Base-by-base conservation (phyloP, 257 asterid species). In the Leonotis leonurus region DNA sequence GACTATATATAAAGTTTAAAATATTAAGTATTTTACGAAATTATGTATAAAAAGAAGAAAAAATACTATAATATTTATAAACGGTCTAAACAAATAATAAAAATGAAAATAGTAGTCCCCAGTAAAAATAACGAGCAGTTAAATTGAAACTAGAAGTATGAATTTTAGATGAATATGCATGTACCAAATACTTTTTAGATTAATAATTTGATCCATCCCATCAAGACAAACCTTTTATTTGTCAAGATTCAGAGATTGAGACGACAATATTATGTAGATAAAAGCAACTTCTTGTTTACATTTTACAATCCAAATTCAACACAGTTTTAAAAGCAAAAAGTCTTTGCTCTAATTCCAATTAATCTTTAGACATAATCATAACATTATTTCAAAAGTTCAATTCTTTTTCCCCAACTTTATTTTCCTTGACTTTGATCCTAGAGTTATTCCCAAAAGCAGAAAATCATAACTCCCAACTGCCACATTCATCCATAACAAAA, bases 351-450 rank as follows among this genome's bases (percentile, higher is more conserved):
- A 21, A 40, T 25, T 24, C 22, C 48, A 6, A 65, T 43, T 27
- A 6, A 36, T 46, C 61, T 56, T 48, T 30, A 46, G 71, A 71
- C 77, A 65, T 11, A 71, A 71, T 71, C 72, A 71, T 62, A 24
- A 30, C 56, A 29, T 7, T 52, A 6, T 41, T 39, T 20, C 22
- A 17, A 50, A 5, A 11, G 37, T 56, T 36, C n/a, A n/a, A n/a
- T 17, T 20, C 11, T 12, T 56, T 35, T 57, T 49, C 60, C 54
- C 1, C 36, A 48, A 22, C 70, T 67, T 65, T 64, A 55, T 33
- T 36, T 68, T 37, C 49, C 56, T 48, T 68, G 60, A 62, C 68
- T 71, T 57, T 57, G 67, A 59, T 66, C 9, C 56, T 4, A 49
- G 65, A 30, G 8, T 29, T 7, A 35, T 40, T 20, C 1, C 69